These are phyloP conservation scores for Curvularia spicifera DNA, from an alignment of 2,329 filamentous ascomycete species.

Conservation along the genomic window DNA sequence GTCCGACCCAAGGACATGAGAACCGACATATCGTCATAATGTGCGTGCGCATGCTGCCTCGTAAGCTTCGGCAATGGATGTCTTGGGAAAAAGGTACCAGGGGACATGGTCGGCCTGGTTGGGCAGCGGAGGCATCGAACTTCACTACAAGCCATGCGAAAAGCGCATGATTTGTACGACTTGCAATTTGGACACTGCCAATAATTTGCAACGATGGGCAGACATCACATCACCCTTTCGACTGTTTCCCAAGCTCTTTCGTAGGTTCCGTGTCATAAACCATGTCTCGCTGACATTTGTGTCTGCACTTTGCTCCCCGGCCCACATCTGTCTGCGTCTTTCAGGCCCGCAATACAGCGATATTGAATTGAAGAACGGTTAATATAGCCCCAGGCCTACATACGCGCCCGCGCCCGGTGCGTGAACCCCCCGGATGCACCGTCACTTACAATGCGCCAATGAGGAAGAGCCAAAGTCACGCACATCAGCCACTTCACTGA, in stretches of 20 bases:
- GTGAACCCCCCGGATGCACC: constrained; percentile 18
- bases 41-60: constrained; percentile 21
- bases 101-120: constrained; percentile 15
- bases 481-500: constrained; percentile 14
- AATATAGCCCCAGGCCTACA: constrained; percentile 6
- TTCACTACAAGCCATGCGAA: constrained; percentile 26
- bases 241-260: constrained; percentile 3
- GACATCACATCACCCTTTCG: constrained; percentile 7
- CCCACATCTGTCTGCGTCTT: neutral
- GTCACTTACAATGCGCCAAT: constrained; percentile 15
- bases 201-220: constrained; percentile 6
- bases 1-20: constrained; percentile 21
- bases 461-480: constrained; percentile 6
- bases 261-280: neutral
- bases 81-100: constrained; percentile 22
- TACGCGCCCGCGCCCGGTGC: constrained; percentile 24
- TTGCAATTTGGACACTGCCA: constrained; percentile 1
- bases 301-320: neutral
- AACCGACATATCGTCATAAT: constrained; percentile 31
- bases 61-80: constrained; percentile 17
- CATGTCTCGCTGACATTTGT: constrained; percentile 1
- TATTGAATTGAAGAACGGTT: neutral
- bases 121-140: constrained; percentile 36
- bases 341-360: constrained; percentile 2
- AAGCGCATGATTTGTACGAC: neutral